A percentile compares a stretch with the other conserved stretches of the same genome.
phyloP scores from a whole-genome alignment of 164 flowering plant species.

The Umbellularia californica region DNA sequence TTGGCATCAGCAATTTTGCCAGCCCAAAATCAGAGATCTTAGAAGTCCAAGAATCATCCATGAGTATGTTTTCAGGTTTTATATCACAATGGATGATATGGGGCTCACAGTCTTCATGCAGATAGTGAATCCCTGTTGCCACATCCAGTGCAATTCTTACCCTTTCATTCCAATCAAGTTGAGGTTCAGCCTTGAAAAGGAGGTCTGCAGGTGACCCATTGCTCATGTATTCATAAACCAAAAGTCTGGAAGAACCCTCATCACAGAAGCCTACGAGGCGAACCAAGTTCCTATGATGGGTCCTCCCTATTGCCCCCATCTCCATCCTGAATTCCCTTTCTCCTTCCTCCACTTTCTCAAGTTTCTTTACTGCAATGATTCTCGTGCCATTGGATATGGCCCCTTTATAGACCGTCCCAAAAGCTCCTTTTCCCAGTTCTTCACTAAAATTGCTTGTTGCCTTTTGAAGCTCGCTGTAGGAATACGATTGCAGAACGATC shows the following conservation, averaged over 20 bases:
- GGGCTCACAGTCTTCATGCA: slow-evolving; percentile 7
- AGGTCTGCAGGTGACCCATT: slow-evolving; percentile 31
- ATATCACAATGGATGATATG: slow-evolving; percentile 5
- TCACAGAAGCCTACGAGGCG: slow-evolving; percentile 22
- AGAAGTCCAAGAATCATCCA: not conserved
- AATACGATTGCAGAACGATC: not conserved
- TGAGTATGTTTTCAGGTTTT: slow-evolving; percentile 7
- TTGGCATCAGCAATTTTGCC: not conserved
- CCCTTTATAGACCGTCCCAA: not conserved
- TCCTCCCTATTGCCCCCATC: slow-evolving; percentile 17
- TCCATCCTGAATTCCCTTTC: slow-evolving; percentile 23
- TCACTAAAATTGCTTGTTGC: not conserved
- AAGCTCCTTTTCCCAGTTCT: not conserved
- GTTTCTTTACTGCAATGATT: slow-evolving; percentile 19
- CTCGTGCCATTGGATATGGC: not conserved
- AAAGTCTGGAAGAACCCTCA: slow-evolving; percentile 22
- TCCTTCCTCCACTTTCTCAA: slow-evolving; percentile 13
- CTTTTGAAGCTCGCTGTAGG: not conserved
- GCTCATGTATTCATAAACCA: slow-evolving; percentile 35
- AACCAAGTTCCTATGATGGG: slow-evolving; percentile 22
- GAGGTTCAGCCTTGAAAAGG: slow-evolving; percentile 15
- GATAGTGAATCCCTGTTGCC: not conserved
- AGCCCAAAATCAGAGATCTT: slow-evolving; percentile 2
- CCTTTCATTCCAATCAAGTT: slow-evolving; percentile 22
- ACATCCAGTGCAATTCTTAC: slow-evolving; percentile 23